phyloP scores from a whole-genome alignment of 768 basidiomycete species.

The Trichaptum fuscoviolaceum region DNA sequence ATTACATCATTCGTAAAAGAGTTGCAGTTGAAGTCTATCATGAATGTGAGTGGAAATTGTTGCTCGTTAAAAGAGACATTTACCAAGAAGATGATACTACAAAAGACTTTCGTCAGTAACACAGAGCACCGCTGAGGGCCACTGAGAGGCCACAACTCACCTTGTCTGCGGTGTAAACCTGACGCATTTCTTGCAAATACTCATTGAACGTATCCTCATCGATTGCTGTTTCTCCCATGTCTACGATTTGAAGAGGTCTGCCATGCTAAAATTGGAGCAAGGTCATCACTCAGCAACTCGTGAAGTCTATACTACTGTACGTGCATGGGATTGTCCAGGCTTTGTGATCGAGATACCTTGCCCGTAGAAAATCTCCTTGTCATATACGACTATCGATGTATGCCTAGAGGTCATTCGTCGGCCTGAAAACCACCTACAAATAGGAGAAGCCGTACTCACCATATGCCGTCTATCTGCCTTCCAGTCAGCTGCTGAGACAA shows the following conservation, averaged over 20 bases:
- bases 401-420: slow-evolving; percentile 53
- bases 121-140: background rate
- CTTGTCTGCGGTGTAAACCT: slow-evolving; percentile 87
- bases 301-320: slow-evolving; percentile 21
- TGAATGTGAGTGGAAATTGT: background rate
- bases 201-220: slow-evolving; percentile 85
- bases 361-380: slow-evolving; percentile 86
- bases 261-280: slow-evolving; percentile 52
- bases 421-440: background rate
- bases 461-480: slow-evolving; percentile 88
- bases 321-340: slow-evolving; percentile 81
- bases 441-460: slow-evolving; percentile 41
- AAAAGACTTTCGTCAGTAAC: slow-evolving; percentile 3
- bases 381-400: slow-evolving; percentile 85
- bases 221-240: slow-evolving; percentile 75
- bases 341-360: slow-evolving; percentile 68
- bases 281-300: background rate
- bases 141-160: slow-evolving; percentile 33
- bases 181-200: slow-evolving; percentile 68
- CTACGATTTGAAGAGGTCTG: slow-evolving; percentile 57
- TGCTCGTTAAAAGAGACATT: slow-evolving; percentile 9
- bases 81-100: slow-evolving; percentile 85
- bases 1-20: slow-evolving; percentile 87
- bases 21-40: slow-evolving; percentile 87
- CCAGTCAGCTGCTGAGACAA: slow-evolving; percentile 81